Base-by-base conservation (phyloP, 768 basidiomycete species). In the Dacryopinax spathularia region DNA sequence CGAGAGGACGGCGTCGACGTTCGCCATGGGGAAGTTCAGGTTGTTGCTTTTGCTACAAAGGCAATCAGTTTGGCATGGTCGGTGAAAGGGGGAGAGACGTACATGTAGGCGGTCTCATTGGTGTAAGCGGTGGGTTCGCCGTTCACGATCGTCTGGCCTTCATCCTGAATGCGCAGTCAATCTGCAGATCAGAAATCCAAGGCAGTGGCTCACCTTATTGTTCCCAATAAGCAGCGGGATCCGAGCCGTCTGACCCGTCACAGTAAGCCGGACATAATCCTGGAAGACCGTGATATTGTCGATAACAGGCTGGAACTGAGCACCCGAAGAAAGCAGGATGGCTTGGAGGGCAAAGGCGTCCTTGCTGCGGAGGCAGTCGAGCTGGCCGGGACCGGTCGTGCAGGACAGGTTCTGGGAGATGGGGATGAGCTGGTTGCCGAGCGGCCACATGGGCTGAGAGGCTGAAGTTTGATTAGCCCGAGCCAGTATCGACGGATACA, bases 271-370 rank as follows among this genome's bases (percentile, higher is more conserved):
- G 25, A 70, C 70, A 63, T 63, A 68, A 41, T 71, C 68, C 41
- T 68, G 65, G 65, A 70, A 71, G 34, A 71, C 65, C 2, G 69
- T 70, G 48, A 70, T 64, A 48, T 70, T 71, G 37, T 71, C 70
- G 33, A 69, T 71, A 13, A 70, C 68, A 18, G 70, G 69, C 66
- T 71, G 70, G 64, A 71, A 71, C 63, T 71, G 70, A 16, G 60
- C 63, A n/a, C 69, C 69, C n/a, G 65, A 66, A 3, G 66, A 66
- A 29, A 71, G 36, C 41, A 68, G 62, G 5, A 68, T 62, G 20
- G 62, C 36, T 62, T 71, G 69, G 41, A 69, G 61, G 18, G 65
- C 66, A 4, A 68, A 62, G 9, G 37, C 69, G 27, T 67, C 66
- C 33, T 67, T 67, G 33, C 48, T 66, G 27, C 70, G 67, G 60